Conservation (phyloP, 306 rosid genomes). For the Urtica urens region DNA sequence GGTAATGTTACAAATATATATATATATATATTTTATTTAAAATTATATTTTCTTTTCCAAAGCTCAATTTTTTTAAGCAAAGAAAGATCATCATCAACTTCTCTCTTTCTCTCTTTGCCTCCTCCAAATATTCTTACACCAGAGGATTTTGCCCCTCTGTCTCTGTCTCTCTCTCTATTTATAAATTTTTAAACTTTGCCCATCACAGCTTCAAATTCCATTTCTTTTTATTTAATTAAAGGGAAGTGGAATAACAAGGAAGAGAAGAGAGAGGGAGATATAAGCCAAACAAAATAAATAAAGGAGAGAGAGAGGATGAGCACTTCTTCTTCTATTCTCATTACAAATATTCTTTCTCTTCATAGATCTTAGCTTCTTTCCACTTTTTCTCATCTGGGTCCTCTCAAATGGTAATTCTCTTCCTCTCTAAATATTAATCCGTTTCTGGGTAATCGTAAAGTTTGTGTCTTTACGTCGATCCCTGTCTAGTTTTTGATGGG, state of each 20-base stretch:
- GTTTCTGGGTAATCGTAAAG: constrained; percentile 2
- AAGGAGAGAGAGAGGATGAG: constrained; percentile 22
- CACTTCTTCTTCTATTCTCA: constrained; percentile 80
- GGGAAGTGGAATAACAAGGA: constrained; percentile 72
- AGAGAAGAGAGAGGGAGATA: constrained; percentile 32
- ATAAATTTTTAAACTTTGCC: constrained; percentile 28
- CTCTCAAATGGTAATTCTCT: constrained; percentile 39
- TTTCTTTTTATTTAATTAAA: constrained; percentile 58
- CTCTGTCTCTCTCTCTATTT: constrained; percentile 32
- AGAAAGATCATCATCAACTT: constrained; percentile 23
- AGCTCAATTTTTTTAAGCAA: constrained; percentile 1
- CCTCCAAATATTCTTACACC: constrained; percentile 83
- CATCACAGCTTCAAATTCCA: constrained; percentile 46
- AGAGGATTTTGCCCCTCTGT: constrained; percentile 59
- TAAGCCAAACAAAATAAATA: constrained; percentile 30
- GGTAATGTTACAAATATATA: not conserved
- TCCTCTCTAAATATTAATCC: constrained; percentile 16
- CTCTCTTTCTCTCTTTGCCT: constrained; percentile 40
- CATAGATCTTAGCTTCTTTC: constrained; percentile 42
- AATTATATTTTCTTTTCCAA: not conserved
- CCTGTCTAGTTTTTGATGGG: constrained; percentile 12
- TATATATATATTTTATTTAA: not conserved
- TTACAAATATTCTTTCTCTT: constrained; percentile 43
- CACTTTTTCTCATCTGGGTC: constrained; percentile 36
- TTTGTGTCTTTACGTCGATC: constrained; percentile 23